Conservation (phyloP, 2,329 filamentous ascomycete species). For the Colletotrichum orchidophilum region DNA sequence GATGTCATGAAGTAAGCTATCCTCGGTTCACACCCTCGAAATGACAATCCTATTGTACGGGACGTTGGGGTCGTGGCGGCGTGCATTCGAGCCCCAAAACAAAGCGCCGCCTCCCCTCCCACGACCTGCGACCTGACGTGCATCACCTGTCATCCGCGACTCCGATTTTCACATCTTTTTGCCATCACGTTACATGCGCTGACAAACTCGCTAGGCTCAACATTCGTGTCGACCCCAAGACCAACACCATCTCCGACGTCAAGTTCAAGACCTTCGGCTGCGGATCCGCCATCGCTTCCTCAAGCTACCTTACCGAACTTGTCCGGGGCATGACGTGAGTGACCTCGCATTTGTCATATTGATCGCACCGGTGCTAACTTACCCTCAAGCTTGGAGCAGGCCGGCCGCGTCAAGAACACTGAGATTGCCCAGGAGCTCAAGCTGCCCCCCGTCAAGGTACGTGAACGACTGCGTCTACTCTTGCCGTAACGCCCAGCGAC, state of each 20-base stretch:
- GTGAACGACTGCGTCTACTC: neutral
- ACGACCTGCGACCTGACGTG: too few species aligned
- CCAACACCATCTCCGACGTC: slow-evolving; percentile 90
- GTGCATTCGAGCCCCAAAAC: neutral
- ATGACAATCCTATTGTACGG: neutral
- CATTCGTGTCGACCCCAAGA: slow-evolving; percentile 88
- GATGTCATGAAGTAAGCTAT: slow-evolving; percentile 80
- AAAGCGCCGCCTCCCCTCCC: neutral
- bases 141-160: neutral
- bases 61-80: neutral
- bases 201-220: slow-evolving; percentile 59
- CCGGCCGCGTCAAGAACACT: slow-evolving; percentile 91
- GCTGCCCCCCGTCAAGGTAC: slow-evolving; percentile 86
- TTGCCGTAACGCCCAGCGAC: slow-evolving; percentile 12
- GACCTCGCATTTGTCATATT: neutral
- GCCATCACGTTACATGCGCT: neutral
- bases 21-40: neutral
- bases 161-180: neutral
- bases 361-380: neutral
- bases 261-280: slow-evolving; percentile 99
- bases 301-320: slow-evolving; percentile 94
- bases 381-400: slow-evolving; percentile 76
- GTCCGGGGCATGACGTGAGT: slow-evolving; percentile 86
- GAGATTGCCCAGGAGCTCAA: slow-evolving; percentile 98
- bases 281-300: slow-evolving; percentile 92